Evolutionary conservation across 208 protist species (phyloP).

Genomic region (Kentomonas sorsogonicus): DNA sequence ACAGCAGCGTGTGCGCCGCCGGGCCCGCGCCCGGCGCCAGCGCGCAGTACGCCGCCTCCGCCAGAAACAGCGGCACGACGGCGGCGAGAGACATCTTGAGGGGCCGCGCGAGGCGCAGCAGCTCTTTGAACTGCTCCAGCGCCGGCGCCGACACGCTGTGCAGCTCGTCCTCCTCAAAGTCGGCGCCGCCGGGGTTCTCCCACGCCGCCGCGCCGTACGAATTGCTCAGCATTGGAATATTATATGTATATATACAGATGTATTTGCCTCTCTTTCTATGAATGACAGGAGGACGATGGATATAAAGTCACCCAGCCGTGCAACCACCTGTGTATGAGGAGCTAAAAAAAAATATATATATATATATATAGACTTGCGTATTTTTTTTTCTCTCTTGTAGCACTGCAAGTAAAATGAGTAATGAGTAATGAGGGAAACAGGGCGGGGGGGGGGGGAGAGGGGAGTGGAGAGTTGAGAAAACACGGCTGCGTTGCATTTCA

Average conservation of each 20-base stretch:
- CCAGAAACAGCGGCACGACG: constrained; percentile 17
- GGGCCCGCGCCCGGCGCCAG: neutral
- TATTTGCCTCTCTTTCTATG: no score
- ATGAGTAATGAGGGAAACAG: constrained; percentile 6
- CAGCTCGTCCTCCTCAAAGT: constrained; percentile 33
- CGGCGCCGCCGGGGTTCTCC: constrained; percentile 24
- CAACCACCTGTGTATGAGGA: neutral
- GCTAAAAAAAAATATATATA: constrained; percentile 10
- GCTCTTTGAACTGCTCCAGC: constrained; percentile 17
- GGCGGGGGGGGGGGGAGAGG: no score
- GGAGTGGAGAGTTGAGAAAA: no score
- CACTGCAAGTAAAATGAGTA: constrained; percentile 14
- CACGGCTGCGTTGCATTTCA: no score
- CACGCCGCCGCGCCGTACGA: constrained; percentile 15
- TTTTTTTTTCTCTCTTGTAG: no score
- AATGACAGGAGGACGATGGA: neutral
- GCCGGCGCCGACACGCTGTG: constrained; percentile 15
- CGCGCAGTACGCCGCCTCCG: constrained; percentile 1
- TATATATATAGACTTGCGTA: no score
- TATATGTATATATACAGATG: no score
- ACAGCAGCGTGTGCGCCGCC: neutral
- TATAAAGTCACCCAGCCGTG: neutral
- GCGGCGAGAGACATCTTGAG: constrained; percentile 23
- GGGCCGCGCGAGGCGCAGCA: constrained; percentile 15
- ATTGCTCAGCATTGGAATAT: neutral